Conservation (phyloP, 2,329 filamentous ascomycete species). For the Penicillium vulpinum region DNA sequence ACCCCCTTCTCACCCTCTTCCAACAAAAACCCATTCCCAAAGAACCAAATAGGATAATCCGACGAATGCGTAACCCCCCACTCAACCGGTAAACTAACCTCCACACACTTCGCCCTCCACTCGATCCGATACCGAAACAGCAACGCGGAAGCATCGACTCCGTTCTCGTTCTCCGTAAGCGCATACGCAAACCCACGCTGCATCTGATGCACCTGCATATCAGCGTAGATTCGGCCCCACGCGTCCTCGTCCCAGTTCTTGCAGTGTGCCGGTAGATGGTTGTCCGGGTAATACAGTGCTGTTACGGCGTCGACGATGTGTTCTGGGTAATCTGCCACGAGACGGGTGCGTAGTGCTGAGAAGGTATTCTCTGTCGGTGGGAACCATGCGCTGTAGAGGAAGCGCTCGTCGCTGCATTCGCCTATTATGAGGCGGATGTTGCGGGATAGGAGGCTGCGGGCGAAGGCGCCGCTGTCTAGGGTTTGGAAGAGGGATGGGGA, state of each 20-base stretch:
- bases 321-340: conserved; percentile 55
- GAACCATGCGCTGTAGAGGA: conserved; percentile 53
- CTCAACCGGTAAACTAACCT: conserved; percentile 42
- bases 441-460: conserved; percentile 44
- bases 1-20: conserved; percentile 47
- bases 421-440: conserved; percentile 54
- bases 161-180: conserved; percentile 40
- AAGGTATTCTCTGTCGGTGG: conserved; percentile 47
- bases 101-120: conserved; percentile 52
- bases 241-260: conserved; percentile 51
- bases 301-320: conserved; percentile 47
- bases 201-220: conserved; percentile 57
- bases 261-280: conserved; percentile 41
- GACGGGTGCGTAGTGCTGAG: conserved; percentile 45
- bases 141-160: conserved; percentile 43
- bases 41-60: conserved; percentile 59
- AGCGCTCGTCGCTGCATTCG: conserved; percentile 57
- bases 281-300: conserved; percentile 45
- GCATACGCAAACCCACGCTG: conserved; percentile 53
- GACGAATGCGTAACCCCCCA: conserved; percentile 58
- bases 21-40: conserved; percentile 50
- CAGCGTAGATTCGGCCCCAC: conserved; percentile 57
- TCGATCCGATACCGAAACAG: conserved; percentile 57
- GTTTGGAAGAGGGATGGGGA: conserved; percentile 44
- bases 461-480: conserved; percentile 53